A percentile compares a stretch with the other conserved stretches of the same genome.
These are phyloP conservation scores for Leptographium lundbergii DNA, from an alignment of 2,329 filamentous ascomycete species.

Conservation along the genomic window DNA sequence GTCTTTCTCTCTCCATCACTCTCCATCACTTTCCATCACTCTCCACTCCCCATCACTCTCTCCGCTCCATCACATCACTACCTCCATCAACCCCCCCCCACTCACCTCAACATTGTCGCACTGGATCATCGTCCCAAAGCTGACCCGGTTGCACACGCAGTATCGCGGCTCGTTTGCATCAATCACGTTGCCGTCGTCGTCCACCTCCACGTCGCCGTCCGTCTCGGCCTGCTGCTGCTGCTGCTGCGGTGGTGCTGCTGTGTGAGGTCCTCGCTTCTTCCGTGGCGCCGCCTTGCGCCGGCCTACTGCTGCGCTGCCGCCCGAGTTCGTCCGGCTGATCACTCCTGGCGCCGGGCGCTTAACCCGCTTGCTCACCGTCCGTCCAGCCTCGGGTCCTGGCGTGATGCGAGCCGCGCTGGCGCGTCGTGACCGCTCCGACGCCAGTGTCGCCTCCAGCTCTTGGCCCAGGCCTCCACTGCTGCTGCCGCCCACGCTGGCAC, in stretches of 20 bases:
- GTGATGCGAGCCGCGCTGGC: constrained; percentile 46
- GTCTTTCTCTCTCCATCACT: not conserved
- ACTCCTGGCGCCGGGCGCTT: constrained; percentile 63
- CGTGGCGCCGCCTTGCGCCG: constrained; percentile 57
- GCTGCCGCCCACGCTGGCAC: constrained; percentile 13
- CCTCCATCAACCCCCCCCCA: too few species aligned
- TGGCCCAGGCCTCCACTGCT: constrained; percentile 17
- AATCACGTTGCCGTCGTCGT: constrained; percentile 56
- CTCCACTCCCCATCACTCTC: too few species aligned
- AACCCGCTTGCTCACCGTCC: constrained; percentile 40
- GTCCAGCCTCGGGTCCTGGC: constrained; percentile 32
- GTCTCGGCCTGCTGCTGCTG: constrained; percentile 24
- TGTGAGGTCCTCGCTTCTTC: constrained; percentile 41
- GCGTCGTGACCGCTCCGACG: constrained; percentile 40
- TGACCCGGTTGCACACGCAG: constrained; percentile 67
- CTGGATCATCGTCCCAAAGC: constrained; percentile 71
- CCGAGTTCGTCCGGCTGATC: constrained; percentile 49
- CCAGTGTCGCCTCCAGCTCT: constrained; percentile 35
- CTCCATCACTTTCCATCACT: not conserved
- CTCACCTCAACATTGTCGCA: constrained; percentile 69
- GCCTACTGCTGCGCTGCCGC: constrained; percentile 54
- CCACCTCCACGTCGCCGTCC: constrained; percentile 44
- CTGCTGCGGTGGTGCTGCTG: constrained; percentile 22
- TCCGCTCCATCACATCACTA: too few species aligned
- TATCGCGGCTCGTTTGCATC: constrained; percentile 67